Base-by-base conservation (phyloP, 192 early-diverging fungal species). In the Rhizophagus sp. region DNA sequence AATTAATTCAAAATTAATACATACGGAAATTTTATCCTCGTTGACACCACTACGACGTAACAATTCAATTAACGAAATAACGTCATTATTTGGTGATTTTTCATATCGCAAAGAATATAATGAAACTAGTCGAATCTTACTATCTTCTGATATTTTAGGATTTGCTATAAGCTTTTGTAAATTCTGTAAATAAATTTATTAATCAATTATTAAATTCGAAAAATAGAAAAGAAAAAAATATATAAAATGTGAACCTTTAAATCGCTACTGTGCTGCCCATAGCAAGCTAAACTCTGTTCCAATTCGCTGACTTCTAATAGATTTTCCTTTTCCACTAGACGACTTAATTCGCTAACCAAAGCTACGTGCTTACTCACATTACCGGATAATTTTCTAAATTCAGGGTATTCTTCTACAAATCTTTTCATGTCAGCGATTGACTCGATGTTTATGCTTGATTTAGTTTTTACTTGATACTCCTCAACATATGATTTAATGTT, bases 311-410 rank as follows among this genome's bases (percentile, higher is more conserved):
- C 93, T 73, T 96, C 93, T 81, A 99, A 83, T 33, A 99, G 81
- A 65, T 90, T 87, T 15, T 93, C 89, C 79, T 88, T 81, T 0
- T 89, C 90, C 17, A 98, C 95, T 41, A 91, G 80, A 24, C 96
- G 88, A 82, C 95, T 96, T 50, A 98, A 88, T 84, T 99, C 98
- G n/a, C 95, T 92, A 27, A 98, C 96, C n/a, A 99, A 84, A 11
- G 98, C 94, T 11, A 99, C 98, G 84, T 99, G 98, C 80, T 99
- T 99, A 19, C 94, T 94, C 15, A 99, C 98, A 82, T 99, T 99
- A 11, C 97, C 97, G 30, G 93, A 94, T 19, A 99, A 88, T 84
- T 97, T 98, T 78, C 96, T 87, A 81, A 99, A 98, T 79, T 99
- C 98, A 8, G 98, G 98, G 80, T 99, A 99, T 62, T 96, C 95